These are phyloP conservation scores for Xylariaceae sp. DNA, from an alignment of 2,329 filamentous ascomycete species.

Conservation along the genomic window DNA sequence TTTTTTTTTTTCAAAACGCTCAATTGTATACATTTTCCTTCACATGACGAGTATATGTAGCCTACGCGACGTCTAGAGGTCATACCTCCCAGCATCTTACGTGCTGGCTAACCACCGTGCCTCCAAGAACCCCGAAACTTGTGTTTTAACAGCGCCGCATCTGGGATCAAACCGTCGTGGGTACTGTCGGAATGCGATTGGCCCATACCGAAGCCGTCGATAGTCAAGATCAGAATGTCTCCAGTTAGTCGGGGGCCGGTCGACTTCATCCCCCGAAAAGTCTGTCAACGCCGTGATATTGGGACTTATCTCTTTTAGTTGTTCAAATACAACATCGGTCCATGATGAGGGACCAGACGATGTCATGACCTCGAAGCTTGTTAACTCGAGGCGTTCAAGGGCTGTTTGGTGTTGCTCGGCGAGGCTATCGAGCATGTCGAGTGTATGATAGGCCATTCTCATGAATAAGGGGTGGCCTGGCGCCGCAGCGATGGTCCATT, in stretches of 20 bases:
- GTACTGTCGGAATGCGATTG: conserved; percentile 27
- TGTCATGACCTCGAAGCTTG: conserved; percentile 30
- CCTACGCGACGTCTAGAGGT: too few relatives aligned
- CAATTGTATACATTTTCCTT: too few relatives aligned
- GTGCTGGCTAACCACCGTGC: not conserved
- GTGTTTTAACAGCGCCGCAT: conserved; percentile 26
- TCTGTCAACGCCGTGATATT: conserved; percentile 13
- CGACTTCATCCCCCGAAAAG: conserved; percentile 12
- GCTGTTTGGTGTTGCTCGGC: conserved; percentile 5
- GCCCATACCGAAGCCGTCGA: conserved; percentile 29
- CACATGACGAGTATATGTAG: too few relatives aligned
- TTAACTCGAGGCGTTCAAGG: conserved; percentile 15
- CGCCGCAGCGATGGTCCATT: conserved; percentile 34
- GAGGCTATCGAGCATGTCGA: conserved; percentile 21
- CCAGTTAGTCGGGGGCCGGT: conserved; percentile 12
- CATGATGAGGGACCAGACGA: conserved; percentile 32
- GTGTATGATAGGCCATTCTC: conserved; percentile 23
- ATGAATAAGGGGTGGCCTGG: conserved; percentile 31
- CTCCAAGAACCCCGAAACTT: conserved; percentile 24
- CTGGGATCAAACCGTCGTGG: conserved; percentile 25
- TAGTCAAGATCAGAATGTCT: conserved; percentile 24
- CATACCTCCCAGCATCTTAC: too few relatives aligned
- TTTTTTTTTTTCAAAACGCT: too few relatives aligned
- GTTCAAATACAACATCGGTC: conserved; percentile 30
- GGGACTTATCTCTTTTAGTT: conserved; percentile 23